Percentiles rank a stretch among this genome's conserved stretches.
phyloP scores from a whole-genome alignment of 495 filamentous ascomycete genomes.

The Podospora pseudoanserina region DNA sequence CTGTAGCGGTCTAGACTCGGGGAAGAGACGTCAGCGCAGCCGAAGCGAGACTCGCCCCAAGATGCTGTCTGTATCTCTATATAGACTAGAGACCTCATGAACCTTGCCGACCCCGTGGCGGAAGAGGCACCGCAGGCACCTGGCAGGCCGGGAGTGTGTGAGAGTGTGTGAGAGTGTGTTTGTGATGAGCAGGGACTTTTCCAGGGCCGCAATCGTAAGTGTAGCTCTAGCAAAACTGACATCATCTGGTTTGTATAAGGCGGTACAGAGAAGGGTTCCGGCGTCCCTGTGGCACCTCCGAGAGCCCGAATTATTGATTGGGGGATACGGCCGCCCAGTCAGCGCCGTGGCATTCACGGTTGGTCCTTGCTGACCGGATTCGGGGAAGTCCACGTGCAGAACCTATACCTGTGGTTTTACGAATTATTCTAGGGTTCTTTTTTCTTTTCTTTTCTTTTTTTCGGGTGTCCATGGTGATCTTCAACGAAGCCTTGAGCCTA shows the following conservation, averaged over 20 bases:
- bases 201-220: conserved; percentile 3
- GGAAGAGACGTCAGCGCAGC: not conserved
- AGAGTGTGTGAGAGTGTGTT: not conserved
- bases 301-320: conserved; percentile 8
- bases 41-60: not conserved
- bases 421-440: too few species aligned
- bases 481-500: not conserved
- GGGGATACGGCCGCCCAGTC: conserved; percentile 9
- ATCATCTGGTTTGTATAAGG: not conserved
- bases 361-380: not conserved
- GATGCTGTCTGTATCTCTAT: not conserved
- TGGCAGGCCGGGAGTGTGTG: not conserved
- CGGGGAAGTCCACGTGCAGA: not conserved
- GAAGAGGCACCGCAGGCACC: not conserved
- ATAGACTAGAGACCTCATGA: not conserved
- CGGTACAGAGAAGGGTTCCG: conserved; percentile 8
- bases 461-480: not conserved
- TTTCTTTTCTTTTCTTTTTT: not conserved
- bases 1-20: not conserved
- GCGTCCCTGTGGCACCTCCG: conserved; percentile 6
- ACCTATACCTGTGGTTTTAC: not conserved
- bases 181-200: conserved; percentile 11
- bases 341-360: not conserved
- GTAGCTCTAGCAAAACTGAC: conserved; percentile 2
- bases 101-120: not conserved